Evolutionary conservation across 331 rosid genomes (phyloP).

Genomic region (Erythrophleum ivorense): DNA sequence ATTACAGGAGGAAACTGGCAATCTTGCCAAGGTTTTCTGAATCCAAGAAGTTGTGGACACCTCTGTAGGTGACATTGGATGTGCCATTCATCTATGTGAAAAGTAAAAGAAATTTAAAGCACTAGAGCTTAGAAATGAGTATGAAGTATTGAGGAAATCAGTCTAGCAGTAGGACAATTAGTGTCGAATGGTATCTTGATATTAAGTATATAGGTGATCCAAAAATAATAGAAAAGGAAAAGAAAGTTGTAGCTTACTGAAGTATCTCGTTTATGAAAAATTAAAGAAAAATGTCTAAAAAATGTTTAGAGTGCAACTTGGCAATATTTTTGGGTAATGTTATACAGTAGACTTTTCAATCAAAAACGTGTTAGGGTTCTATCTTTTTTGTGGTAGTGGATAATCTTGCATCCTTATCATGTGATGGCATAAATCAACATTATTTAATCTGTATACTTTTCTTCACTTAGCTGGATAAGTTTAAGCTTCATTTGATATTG

Average conservation of each 20-base stretch:
- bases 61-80: slow-evolving; percentile 12
- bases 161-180: background rate
- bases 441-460: slow-evolving; percentile 12
- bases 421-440: background rate
- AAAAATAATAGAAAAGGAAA: background rate
- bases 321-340: background rate
- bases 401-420: background rate
- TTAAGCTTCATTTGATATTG: slow-evolving; percentile 28
- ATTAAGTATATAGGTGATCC: background rate
- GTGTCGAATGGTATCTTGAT: background rate
- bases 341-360: background rate
- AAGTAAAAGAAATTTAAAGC: background rate
- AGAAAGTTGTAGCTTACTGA: background rate
- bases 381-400: background rate
- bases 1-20: background rate
- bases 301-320: background rate
- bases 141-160: background rate
- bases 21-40: background rate
- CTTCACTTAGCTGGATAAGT: slow-evolving; percentile 11
- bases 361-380: background rate
- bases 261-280: background rate
- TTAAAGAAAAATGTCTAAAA: background rate
- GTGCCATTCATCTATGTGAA: background rate
- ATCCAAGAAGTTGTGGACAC: background rate
- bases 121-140: background rate